Evolutionary conservation across 768 basidiomycete genomes (phyloP), one percentile per base, ranked within the genome.

Genomic region (Lactarius tabidus): DNA sequence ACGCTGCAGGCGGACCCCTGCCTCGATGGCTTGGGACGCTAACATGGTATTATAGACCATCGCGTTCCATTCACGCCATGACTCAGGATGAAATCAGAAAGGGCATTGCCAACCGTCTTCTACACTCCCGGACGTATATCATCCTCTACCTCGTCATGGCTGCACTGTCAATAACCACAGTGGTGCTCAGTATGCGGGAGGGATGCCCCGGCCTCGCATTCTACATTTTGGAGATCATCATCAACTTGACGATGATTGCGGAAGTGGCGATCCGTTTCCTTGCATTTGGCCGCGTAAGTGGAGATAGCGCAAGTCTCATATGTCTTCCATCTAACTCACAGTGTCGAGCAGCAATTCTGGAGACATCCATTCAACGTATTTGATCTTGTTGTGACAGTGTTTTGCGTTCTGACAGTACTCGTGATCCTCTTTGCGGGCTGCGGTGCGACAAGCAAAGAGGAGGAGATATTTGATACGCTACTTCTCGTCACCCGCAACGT

Each of bases 191-290:
- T 74, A 75, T 95, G 62, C 82, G 84, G 52, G 87, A 90, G 70
- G 93, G 88, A 31, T 97, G 95, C 71, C 94, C 94, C 7, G 90
- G 89, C 6, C 70, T 89, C n/a, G 78, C 91, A 5, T 97, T 97
- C 77, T 97, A 93, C 76, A 77, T 95, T 33, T 81, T 97, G 70
- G 94, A 97, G 76, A 75, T 96, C 53, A 86, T 96, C 74, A 85
- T 96, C 75, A 95, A 96, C 72, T 81, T 83, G 0, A 82, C 91
- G 12, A 96, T 98, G 95, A 98, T 98, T 65, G 74, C 90, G 29
- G 97, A 99, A 79, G 97, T 99, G 20, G 82, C 81, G 1, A 90
- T 96, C 65, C 86, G 97, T 45, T 89, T 98, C 74, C 80, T 98
- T 64, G 97, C 97, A 1, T 91, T 97, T 72, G 96, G 96, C 66